Evolutionary conservation across 805 yeast species (phyloP), one percentile per base, ranked within the genome.

Genomic region (Wickerhamiella nectarea): DNA sequence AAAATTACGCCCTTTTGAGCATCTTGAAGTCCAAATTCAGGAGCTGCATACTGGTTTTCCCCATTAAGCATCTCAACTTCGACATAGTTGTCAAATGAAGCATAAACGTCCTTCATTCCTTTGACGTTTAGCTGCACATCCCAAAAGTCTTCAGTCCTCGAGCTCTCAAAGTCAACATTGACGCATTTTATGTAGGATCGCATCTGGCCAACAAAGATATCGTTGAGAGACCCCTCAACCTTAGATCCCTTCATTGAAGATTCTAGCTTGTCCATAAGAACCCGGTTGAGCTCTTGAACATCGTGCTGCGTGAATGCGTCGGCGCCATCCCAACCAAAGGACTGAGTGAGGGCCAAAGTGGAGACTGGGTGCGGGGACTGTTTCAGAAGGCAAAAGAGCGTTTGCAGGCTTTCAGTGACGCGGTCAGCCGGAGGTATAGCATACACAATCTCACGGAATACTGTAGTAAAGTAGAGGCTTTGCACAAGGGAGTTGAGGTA

Each of bases 291-390:
- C 61, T 91, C 99, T 60, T 91, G 99, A 12, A 91, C 96, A 59
- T 91, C 99, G 62, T 91, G 97, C 63, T 91, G 99, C 2, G 94
- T 83, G 61, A 91, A 91, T 0, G 96, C 94, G 52, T 91, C 98
- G 5, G 80, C 78, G 8, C 83, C 72, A 58, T 86, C 95, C 99
- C 99, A 91, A 7, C 99, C 98, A 68, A 91, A 91, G 0, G 96
- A 79, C 47, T 76, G 74, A 0, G 98, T 91, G 43, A 91, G 68
- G 56, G 84, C 95, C 49, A 74, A 59, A 0, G 99, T 91, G 47
- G 83, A 89, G 4, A 89, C 75, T 0, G 96, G 82, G 17, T 74
- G 75, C 9, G 70, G 65, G 0, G 94, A 79, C 3, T 78, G 76
- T 52, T 80, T 78, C 49, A 91, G 67, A 48, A 74, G 74, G 57